Evolutionary conservation across 306 rosid genomes (phyloP).

Genomic region (Cicer judaicum): DNA sequence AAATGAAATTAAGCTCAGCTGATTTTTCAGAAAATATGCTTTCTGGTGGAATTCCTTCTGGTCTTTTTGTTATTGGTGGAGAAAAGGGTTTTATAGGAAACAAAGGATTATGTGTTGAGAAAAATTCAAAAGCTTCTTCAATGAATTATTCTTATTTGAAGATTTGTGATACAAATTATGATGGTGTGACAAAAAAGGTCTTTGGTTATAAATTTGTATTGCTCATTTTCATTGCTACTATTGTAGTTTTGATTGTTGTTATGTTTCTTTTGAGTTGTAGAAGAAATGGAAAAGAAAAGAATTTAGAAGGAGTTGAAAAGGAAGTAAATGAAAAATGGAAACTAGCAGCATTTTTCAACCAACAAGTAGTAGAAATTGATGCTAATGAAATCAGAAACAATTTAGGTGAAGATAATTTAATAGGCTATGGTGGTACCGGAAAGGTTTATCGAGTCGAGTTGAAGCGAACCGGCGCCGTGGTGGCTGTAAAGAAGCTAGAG

Average conservation of each 20-base stretch:
- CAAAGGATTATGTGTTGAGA: constrained; percentile 71
- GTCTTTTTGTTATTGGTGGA: constrained; percentile 74
- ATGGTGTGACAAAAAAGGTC: constrained; percentile 46
- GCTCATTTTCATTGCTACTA: constrained; percentile 56
- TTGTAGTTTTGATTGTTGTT: constrained; percentile 52
- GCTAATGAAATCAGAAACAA: constrained; percentile 74
- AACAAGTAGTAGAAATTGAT: constrained; percentile 60
- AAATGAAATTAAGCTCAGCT: constrained; percentile 74
- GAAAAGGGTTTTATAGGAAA: constrained; percentile 73
- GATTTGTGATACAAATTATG: constrained; percentile 52
- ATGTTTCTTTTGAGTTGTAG: constrained; percentile 59
- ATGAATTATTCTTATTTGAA: constrained; percentile 56
- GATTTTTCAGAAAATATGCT: constrained; percentile 82
- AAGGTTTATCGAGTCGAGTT: constrained; percentile 81
- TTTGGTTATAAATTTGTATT: constrained; percentile 55
- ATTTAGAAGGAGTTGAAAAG: constrained; percentile 46
- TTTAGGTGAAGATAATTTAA: constrained; percentile 73
- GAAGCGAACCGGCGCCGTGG: constrained; percentile 58
- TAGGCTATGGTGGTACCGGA: constrained; percentile 91
- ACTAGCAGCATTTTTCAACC: constrained; percentile 70
- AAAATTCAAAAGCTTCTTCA: constrained; percentile 45
- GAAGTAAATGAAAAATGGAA: constrained; percentile 69
- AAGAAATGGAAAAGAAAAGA: constrained; percentile 47
- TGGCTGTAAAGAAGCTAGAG: constrained; percentile 86
- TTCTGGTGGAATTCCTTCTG: constrained; percentile 73